These are phyloP conservation scores for Phytophthora pistaciae DNA, from an alignment of 352 stramenopile species.

Conservation along the genomic window DNA sequence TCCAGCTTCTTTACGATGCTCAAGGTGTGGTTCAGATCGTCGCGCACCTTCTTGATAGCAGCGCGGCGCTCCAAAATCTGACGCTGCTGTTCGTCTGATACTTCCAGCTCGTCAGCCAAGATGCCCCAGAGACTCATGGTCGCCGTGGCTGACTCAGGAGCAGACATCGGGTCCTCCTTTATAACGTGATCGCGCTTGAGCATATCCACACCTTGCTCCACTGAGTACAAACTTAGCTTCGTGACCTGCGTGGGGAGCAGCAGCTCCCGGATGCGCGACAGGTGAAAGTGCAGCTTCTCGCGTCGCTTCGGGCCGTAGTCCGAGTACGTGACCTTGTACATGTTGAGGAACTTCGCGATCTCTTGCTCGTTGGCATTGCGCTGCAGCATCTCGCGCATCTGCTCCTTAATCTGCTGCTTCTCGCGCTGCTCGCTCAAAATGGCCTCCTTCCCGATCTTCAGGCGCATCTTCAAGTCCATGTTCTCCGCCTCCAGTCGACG, in stretches of 20 bases:
- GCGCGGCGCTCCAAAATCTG: slow-evolving; percentile 70
- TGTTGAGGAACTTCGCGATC: slow-evolving; percentile 81
- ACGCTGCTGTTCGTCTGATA: slow-evolving; percentile 75
- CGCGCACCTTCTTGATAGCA: slow-evolving; percentile 69
- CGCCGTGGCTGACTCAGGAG: slow-evolving; percentile 54
- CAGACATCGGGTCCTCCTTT: slow-evolving; percentile 62
- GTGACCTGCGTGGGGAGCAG: slow-evolving; percentile 83
- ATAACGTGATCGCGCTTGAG: slow-evolving; percentile 68
- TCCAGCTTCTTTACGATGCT: slow-evolving; percentile 75
- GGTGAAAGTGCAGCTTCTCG: slow-evolving; percentile 80
- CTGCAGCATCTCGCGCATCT: slow-evolving; percentile 83
- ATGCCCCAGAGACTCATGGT: slow-evolving; percentile 81
- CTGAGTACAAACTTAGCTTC: slow-evolving; percentile 81
- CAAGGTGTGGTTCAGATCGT: slow-evolving; percentile 80
- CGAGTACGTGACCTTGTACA: slow-evolving; percentile 87
- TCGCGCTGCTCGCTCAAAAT: slow-evolving; percentile 77
- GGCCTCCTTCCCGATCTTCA: slow-evolving; percentile 86
- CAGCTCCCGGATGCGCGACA: slow-evolving; percentile 74
- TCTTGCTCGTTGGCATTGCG: slow-evolving; percentile 74
- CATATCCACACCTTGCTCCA: slow-evolving; percentile 76
- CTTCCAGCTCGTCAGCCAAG: slow-evolving; percentile 69
- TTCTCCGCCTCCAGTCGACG: slow-evolving; percentile 78
- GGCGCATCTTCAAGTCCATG: slow-evolving; percentile 80
- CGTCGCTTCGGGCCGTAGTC: slow-evolving; percentile 80
- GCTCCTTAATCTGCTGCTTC: slow-evolving; percentile 83